These are phyloP conservation scores for Termitomyces eurrhizus DNA, from an alignment of 768 basidiomycete genomes.

Conservation along the genomic window DNA sequence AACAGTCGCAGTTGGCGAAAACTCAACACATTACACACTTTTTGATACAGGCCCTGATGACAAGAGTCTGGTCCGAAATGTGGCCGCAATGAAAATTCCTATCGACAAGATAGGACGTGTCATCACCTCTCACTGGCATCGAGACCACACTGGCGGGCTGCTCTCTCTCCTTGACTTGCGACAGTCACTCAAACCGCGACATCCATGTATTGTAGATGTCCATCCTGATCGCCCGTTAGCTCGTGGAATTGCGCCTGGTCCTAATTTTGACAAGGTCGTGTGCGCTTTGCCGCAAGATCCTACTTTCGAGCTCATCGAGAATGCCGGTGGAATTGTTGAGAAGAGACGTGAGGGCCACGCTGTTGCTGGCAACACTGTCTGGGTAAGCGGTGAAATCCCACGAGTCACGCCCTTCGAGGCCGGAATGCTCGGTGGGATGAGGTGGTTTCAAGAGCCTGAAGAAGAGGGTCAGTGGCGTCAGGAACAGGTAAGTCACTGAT, in stretches of 20 bases:
- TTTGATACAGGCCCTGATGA: conserved; percentile 87
- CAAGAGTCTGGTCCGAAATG: conserved; percentile 69
- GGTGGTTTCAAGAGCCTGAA: conserved; percentile 44
- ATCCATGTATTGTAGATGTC: conserved; percentile 57
- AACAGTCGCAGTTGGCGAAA: conserved; percentile 45
- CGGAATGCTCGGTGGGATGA: conserved; percentile 64
- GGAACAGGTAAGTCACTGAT: conserved; percentile 42
- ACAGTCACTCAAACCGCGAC: conserved; percentile 12
- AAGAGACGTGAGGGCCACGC: conserved; percentile 57
- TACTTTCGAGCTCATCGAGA: conserved; percentile 60
- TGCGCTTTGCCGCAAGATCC: conserved; percentile 67
- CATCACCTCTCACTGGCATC: conserved; percentile 78
- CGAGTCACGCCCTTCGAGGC: conserved; percentile 63
- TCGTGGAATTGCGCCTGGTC: conserved; percentile 70
- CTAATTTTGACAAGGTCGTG: conserved; percentile 51
- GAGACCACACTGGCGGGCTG: conserved; percentile 72
- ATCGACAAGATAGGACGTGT: conserved; percentile 55
- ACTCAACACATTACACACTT: conserved; percentile 47
- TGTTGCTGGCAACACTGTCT: conserved; percentile 60
- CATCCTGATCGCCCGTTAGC: conserved; percentile 75
- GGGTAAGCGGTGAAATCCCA: conserved; percentile 80
- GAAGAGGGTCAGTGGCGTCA: conserved; percentile 41
- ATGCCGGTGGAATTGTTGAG: conserved; percentile 52
- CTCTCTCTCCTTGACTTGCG: conserved; percentile 57
- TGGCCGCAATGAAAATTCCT: conserved; percentile 53